phyloP scores from a whole-genome alignment of 139 green algal species.

The Penium margaritaceum region DNA sequence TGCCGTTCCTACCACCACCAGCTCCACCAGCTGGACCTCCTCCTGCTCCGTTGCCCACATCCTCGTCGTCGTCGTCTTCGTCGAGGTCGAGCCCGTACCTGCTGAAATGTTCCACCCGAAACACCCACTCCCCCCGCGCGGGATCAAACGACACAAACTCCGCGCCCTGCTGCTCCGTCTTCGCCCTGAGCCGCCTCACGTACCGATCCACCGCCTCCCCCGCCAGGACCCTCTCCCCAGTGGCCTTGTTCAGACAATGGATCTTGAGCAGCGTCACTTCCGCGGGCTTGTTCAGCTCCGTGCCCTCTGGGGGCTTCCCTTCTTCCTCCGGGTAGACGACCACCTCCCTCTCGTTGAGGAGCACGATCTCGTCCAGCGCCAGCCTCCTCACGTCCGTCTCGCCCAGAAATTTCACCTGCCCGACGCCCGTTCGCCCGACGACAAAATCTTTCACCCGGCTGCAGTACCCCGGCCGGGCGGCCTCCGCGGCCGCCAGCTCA shows the following conservation, averaged over 20 bases:
- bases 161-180: constrained; percentile 59
- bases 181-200: constrained; percentile 52
- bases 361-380: constrained; percentile 64
- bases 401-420: constrained; percentile 68
- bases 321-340: constrained; percentile 63
- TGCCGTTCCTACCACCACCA: background rate
- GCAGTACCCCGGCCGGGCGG: constrained; percentile 51
- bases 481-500: constrained; percentile 60
- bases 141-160: constrained; percentile 73
- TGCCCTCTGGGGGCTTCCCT: constrained; percentile 67
- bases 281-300: constrained; percentile 72
- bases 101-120: constrained; percentile 88
- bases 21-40: too few species aligned
- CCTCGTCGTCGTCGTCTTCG: constrained; percentile 11
- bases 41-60: constrained; percentile 1
- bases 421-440: constrained; percentile 59
- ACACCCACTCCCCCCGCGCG: constrained; percentile 68
- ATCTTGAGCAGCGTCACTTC: constrained; percentile 68
- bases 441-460: constrained; percentile 60
- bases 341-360: constrained; percentile 58
- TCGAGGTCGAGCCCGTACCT: constrained; percentile 68
- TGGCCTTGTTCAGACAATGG: constrained; percentile 50
- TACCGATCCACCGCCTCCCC: constrained; percentile 52
- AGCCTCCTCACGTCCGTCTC: constrained; percentile 69
- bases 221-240: constrained; percentile 38